phyloP scores from a whole-genome alignment of 257 asterid species.

The Sherardia arvensis region DNA sequence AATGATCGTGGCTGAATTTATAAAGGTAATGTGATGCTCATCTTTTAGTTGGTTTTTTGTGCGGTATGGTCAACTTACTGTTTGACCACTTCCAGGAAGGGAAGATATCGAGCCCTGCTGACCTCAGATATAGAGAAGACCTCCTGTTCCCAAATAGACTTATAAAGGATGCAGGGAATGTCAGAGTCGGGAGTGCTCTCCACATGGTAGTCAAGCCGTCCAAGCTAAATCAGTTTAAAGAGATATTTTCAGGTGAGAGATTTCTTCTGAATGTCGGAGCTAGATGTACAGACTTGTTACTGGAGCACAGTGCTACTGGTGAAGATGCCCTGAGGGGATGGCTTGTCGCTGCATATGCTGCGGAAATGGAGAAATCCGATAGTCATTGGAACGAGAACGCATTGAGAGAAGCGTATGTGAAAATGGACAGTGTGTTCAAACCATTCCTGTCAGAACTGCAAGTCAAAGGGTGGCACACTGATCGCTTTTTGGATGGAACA shows the following conservation, averaged over 20 bases:
- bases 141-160: slow-evolving; percentile 75
- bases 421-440: slow-evolving; percentile 47
- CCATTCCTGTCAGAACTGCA: slow-evolving; percentile 60
- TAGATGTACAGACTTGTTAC: slow-evolving; percentile 66
- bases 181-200: slow-evolving; percentile 68
- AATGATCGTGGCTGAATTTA: slow-evolving; percentile 69
- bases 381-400: slow-evolving; percentile 15
- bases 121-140: slow-evolving; percentile 76
- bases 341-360: slow-evolving; percentile 92
- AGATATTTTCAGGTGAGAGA: slow-evolving; percentile 53
- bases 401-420: slow-evolving; percentile 49
- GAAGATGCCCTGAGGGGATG: slow-evolving; percentile 98
- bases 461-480: slow-evolving; percentile 97
- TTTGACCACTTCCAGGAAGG: slow-evolving; percentile 42
- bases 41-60: not conserved
- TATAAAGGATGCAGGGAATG: slow-evolving; percentile 81
- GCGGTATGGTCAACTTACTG: slow-evolving; percentile 2
- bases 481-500: slow-evolving; percentile 88
- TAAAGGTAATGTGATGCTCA: slow-evolving; percentile 39
- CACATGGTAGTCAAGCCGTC: slow-evolving; percentile 70
- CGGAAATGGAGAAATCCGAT: slow-evolving; percentile 35
- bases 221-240: slow-evolving; percentile 43
- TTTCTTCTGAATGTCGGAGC: slow-evolving; percentile 46
- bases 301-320: slow-evolving; percentile 69
- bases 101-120: slow-evolving; percentile 75